Evolutionary conservation across 2,329 filamentous ascomycete species (phyloP).

Genomic region (Lasiodiplodia citricola): DNA sequence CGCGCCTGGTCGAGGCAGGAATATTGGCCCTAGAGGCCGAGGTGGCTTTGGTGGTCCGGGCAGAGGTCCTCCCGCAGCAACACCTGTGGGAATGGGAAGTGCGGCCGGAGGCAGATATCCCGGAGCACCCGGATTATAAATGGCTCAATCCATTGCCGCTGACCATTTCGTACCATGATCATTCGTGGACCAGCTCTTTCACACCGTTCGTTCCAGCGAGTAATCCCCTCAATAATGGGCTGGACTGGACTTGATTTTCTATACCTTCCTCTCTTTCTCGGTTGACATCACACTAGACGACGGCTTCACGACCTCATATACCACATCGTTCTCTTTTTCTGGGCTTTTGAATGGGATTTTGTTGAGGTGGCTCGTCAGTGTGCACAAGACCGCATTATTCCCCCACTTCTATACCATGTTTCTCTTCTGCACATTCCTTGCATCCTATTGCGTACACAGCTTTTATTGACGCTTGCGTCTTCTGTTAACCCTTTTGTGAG

Average conservation of each 20-base stretch:
- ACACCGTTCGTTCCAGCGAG: neutral
- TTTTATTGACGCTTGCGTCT: conserved; percentile 23
- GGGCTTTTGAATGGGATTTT: conserved; percentile 7
- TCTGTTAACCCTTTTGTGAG: neutral
- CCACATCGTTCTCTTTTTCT: conserved; percentile 9
- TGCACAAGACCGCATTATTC: conserved; percentile 10
- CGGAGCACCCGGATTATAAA: conserved; percentile 5
- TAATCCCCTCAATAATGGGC: conserved; percentile 19
- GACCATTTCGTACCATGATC: neutral
- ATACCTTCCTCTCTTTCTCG: conserved; percentile 13
- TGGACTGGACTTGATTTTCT: conserved; percentile 8
- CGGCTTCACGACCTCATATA: conserved; percentile 19
- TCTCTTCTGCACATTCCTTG: conserved; percentile 20
- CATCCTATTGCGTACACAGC: conserved; percentile 19
- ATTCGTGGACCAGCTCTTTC: neutral
- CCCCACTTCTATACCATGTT: neutral
- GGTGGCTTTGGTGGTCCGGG: neutral
- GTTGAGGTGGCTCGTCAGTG: conserved; percentile 16
- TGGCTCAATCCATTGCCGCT: neutral
- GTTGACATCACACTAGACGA: conserved; percentile 16
- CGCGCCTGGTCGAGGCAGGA: conserved; percentile 39
- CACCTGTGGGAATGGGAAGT: conserved; percentile 5
- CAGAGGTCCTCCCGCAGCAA: conserved; percentile 4
- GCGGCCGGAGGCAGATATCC: conserved; percentile 16
- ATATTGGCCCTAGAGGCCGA: conserved; percentile 26